A percentile compares a stretch with the other conserved stretches of the same genome.
These are phyloP conservation scores for Podila verticillata DNA, from an alignment of 192 early-diverging fungal species.

Conservation along the genomic window DNA sequence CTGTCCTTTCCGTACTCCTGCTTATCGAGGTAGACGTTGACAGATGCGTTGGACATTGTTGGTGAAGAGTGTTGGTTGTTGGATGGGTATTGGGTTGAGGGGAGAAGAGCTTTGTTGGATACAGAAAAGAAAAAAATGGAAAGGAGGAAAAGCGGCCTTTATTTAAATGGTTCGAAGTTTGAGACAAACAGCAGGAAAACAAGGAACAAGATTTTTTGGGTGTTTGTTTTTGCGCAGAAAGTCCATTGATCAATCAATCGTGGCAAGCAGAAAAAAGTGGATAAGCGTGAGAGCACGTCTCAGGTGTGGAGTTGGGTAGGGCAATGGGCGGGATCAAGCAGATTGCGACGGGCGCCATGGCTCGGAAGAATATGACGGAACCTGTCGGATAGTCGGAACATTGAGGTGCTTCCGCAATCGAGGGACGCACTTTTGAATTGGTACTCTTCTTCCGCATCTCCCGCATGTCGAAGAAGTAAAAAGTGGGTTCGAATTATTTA, in stretches of 20 bases:
- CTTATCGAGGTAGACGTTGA: conserved; percentile 45
- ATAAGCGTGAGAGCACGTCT: no score
- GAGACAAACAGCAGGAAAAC: background rate
- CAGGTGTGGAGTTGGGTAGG: no score
- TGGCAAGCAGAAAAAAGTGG: background rate
- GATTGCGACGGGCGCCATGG: no score
- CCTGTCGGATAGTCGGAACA: no score
- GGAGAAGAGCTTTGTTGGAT: background rate
- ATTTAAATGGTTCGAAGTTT: background rate
- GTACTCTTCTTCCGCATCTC: no score
- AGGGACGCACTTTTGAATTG: no score
- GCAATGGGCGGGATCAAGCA: no score
- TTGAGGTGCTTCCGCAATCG: no score
- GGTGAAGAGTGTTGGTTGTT: background rate
- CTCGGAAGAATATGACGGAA: no score
- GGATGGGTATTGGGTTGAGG: background rate
- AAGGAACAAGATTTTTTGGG: background rate
- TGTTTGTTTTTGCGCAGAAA: no score
- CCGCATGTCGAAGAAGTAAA: background rate
- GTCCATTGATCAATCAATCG: no score
- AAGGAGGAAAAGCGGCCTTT: background rate
- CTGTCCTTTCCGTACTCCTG: conserved; percentile 78
- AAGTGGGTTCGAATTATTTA: background rate
- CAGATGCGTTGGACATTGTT: conserved; percentile 9
- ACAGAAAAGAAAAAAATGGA: conserved; percentile 9